Conservation (phyloP, 495 filamentous ascomycete genomes). For the Clohesyomyces aquaticus region DNA sequence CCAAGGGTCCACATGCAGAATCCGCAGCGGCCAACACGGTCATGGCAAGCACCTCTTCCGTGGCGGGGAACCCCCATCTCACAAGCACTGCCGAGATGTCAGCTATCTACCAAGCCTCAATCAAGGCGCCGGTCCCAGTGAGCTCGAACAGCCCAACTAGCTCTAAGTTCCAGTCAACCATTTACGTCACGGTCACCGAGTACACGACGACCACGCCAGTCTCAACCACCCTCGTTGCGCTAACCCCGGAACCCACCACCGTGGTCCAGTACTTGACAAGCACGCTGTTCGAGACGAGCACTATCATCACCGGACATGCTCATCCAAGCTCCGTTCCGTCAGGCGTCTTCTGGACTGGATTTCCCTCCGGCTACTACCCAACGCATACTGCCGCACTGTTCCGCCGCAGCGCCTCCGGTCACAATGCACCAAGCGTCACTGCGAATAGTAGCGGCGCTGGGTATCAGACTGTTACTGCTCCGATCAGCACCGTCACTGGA, state of each 20-base stretch:
- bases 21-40: background rate
- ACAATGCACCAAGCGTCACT: background rate
- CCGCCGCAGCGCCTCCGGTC: background rate
- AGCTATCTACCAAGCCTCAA: no score
- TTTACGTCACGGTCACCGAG: conserved; percentile 12
- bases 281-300: background rate
- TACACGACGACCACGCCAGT: conserved; percentile 9
- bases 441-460: no score
- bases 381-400: background rate
- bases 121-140: background rate
- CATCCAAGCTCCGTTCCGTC: conserved; percentile 2
- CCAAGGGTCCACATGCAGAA: background rate
- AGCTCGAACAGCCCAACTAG: background rate
- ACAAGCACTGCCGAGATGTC: no score
- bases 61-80: no score
- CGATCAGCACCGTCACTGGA: no score
- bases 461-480: no score
- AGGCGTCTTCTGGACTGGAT: background rate
- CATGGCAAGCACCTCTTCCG: background rate
- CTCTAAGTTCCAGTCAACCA: background rate
- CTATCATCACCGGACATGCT: background rate
- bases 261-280: background rate
- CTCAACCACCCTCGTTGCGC: background rate
- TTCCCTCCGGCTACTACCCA: background rate
- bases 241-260: background rate